Evolutionary conservation across 2,329 filamentous ascomycete genomes (phyloP).

Genomic region (Lecanicillium sp.): DNA sequence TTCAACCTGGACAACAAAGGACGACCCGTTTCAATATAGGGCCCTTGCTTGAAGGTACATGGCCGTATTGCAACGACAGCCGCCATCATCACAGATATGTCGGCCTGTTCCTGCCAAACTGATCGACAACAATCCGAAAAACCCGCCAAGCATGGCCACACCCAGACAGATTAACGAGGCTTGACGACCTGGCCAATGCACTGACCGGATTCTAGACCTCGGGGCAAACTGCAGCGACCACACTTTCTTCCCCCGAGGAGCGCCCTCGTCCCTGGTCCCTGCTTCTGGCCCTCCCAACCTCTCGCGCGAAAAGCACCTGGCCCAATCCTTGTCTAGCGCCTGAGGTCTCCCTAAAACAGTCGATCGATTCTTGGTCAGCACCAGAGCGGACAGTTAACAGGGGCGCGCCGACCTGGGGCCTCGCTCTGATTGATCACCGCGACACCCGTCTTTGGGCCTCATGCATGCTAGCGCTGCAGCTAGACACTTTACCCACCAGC

Average conservation of each 20-base stretch:
- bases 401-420: neutral
- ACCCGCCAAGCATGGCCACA: too few relatives aligned
- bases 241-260: too few relatives aligned
- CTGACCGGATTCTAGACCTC: neutral
- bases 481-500: neutral
- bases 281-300: too few relatives aligned
- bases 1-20: too few relatives aligned
- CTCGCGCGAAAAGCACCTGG: neutral
- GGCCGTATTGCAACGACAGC: too few relatives aligned
- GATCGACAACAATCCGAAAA: too few relatives aligned
- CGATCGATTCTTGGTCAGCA: constrained; percentile 13
- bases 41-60: too few relatives aligned
- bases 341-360: neutral
- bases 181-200: neutral
- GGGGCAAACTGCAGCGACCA: too few relatives aligned
- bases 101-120: too few relatives aligned
- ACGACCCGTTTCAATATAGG: too few relatives aligned
- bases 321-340: constrained; percentile 3
- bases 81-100: too few relatives aligned
- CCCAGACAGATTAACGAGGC: neutral
- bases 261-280: too few relatives aligned
- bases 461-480: constrained; percentile 6
- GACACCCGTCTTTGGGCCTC: neutral
- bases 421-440: constrained; percentile 7
- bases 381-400: neutral